These are phyloP conservation scores for Colletotrichum siamense DNA, from an alignment of 2,329 filamentous ascomycete genomes.

Conservation along the genomic window DNA sequence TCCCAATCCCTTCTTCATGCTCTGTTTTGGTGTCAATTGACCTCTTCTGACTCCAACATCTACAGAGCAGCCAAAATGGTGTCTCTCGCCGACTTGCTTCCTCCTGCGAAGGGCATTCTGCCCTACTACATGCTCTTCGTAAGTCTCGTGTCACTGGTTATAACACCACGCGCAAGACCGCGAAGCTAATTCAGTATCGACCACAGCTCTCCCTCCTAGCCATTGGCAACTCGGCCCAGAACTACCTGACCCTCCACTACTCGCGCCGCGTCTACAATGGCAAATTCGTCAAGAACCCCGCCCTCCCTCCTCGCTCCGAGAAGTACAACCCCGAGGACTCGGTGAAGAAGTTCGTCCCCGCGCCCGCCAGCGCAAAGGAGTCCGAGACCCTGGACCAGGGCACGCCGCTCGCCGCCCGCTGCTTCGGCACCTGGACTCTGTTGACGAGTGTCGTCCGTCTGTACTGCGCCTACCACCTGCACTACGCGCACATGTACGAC, in stretches of 20 bases:
- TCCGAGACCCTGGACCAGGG: constrained; percentile 63
- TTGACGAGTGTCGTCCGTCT: constrained; percentile 77
- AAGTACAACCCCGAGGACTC: constrained; percentile 58
- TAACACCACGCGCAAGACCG: not conserved
- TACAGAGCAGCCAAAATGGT: constrained; percentile 43
- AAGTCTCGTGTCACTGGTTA: constrained; percentile 27
- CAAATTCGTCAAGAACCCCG: constrained; percentile 57
- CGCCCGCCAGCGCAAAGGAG: constrained; percentile 47
- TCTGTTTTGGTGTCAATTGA: not conserved
- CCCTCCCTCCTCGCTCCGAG: constrained; percentile 44
- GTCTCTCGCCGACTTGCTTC: constrained; percentile 47
- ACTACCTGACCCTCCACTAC: constrained; percentile 80
- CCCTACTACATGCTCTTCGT: constrained; percentile 66
- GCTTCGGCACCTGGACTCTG: constrained; percentile 89
- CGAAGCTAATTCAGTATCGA: not conserved
- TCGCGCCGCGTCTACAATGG: constrained; percentile 87
- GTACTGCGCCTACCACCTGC: constrained; percentile 85
- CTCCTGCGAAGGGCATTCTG: constrained; percentile 57
- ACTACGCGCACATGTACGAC: constrained; percentile 76
- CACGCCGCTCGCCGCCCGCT: constrained; percentile 77
- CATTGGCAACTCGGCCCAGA: constrained; percentile 83
- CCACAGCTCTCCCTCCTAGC: constrained; percentile 80
- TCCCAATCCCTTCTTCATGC: not conserved
- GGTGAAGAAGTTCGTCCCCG: constrained; percentile 55
- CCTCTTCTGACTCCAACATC: not conserved